These are phyloP conservation scores for Eucalyptus pumila DNA, from an alignment of 345 rosid species.

Conservation along the genomic window DNA sequence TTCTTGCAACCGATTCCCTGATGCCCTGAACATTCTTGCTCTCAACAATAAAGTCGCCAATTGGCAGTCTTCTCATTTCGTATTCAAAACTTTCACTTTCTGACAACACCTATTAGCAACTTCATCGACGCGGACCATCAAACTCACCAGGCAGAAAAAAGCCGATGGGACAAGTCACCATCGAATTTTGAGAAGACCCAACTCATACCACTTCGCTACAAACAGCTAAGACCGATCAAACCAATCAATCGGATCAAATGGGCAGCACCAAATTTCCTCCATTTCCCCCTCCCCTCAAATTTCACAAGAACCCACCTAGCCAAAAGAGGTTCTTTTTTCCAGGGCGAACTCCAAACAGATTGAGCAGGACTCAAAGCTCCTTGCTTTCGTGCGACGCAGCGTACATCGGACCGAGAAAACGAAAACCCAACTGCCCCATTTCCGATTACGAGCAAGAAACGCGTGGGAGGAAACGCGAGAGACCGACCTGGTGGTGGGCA, in stretches of 20 bases:
- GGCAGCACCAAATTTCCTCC: neutral
- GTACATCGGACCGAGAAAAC: neutral
- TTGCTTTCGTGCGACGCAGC: neutral
- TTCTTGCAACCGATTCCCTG: neutral
- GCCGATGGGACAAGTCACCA: neutral
- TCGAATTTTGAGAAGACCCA: neutral
- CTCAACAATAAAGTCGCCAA: neutral
- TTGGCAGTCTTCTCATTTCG: neutral
- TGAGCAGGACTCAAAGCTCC: neutral
- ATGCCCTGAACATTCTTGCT: neutral
- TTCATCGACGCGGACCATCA: neutral
- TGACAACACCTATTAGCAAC: neutral
- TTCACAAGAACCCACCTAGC: neutral
- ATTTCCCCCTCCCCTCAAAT: neutral
- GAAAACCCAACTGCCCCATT: neutral
- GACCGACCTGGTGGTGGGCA: slow-evolving; percentile 45
- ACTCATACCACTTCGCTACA: neutral
- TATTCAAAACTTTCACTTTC: neutral
- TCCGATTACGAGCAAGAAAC: neutral
- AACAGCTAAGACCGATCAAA: neutral
- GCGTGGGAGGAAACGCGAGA: neutral
- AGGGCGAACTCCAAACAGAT: neutral
- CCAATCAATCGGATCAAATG: neutral
- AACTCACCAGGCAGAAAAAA: neutral
- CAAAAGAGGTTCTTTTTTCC: neutral